These are phyloP conservation scores for Phyllosticta citribraziliensis DNA, from an alignment of 2,329 filamentous ascomycete species.

Conservation along the genomic window DNA sequence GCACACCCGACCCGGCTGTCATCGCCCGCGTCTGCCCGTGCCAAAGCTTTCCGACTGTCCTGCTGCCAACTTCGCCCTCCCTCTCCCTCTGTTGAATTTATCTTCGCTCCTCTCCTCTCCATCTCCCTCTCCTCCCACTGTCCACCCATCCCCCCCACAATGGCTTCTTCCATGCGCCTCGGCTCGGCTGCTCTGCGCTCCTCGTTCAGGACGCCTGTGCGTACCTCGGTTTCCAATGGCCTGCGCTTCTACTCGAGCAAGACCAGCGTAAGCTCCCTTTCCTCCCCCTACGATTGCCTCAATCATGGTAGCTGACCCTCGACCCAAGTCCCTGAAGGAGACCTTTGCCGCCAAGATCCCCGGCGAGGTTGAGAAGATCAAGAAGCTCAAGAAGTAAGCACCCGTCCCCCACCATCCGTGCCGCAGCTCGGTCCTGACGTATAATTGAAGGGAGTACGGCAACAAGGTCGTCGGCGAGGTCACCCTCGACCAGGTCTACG, in stretches of 20 bases:
- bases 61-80: slow-evolving; percentile 6
- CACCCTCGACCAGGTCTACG: slow-evolving; percentile 98
- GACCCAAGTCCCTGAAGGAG: slow-evolving; percentile 80
- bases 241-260: slow-evolving; percentile 89
- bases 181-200: slow-evolving; percentile 74
- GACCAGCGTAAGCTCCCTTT: slow-evolving; percentile 56
- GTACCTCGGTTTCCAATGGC: slow-evolving; percentile 67
- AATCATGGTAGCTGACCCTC: background rate
- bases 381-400: slow-evolving; percentile 88
- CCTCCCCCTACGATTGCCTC: slow-evolving; percentile 12
- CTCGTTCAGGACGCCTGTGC: slow-evolving; percentile 56
- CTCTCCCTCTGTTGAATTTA: slow-evolving; percentile 13
- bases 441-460: slow-evolving; percentile 66
- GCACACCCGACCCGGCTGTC: background rate
- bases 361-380: slow-evolving; percentile 97
- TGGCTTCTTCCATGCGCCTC: slow-evolving; percentile 77
- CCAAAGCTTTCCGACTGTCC: slow-evolving; percentile 11
- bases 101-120: slow-evolving; percentile 21
- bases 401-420: slow-evolving; percentile 1
- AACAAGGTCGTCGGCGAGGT: slow-evolving; percentile 95
- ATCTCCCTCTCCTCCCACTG: slow-evolving; percentile 27
- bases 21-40: background rate
- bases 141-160: slow-evolving; percentile 36
- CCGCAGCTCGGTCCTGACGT: background rate
- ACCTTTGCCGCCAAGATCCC: slow-evolving; percentile 94